A percentile compares a stretch with the other conserved stretches of the same genome.
Conservation (phyloP, 169 alveolate species). For the Plasmodium vivax region DNA sequence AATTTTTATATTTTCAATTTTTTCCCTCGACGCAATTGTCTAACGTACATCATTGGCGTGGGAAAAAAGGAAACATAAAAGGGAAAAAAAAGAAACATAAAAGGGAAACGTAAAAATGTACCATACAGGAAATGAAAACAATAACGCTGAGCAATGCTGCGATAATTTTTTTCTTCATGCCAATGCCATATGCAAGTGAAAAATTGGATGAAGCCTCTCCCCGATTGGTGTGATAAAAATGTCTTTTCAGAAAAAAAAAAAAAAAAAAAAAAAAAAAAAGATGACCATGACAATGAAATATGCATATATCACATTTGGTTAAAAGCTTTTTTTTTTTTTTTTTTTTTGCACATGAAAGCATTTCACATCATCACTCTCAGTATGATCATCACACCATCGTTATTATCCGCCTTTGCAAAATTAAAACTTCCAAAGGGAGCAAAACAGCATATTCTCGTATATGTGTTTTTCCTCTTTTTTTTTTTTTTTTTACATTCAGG, state of each 20-base stretch:
- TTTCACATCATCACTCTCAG: not conserved
- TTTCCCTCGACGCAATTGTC: not conserved
- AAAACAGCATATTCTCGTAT: not conserved
- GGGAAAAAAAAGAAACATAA: not conserved
- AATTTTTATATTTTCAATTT: not conserved
- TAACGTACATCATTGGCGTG: not conserved
- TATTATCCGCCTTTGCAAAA: not conserved
- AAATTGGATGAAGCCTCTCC: not conserved
- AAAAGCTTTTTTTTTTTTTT: not conserved
- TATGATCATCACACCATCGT: not conserved
- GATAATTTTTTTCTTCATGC: not conserved
- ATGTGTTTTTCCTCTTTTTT: not conserved
- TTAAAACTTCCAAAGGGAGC: not conserved
- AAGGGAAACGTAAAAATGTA: not conserved
- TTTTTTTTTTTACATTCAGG: not conserved
- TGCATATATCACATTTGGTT: not conserved
- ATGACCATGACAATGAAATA: not conserved
- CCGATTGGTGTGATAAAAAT: constrained; percentile 15
- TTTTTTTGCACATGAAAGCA: not conserved
- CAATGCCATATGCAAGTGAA: not conserved
- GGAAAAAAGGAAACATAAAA: no score
- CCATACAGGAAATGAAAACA: not conserved
- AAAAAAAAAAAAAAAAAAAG: not conserved
- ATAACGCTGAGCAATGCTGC: not conserved
- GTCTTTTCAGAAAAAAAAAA: constrained; percentile 23